Evolutionary conservation across 148 eudicot genomes (phyloP).

Genomic region (Vaccinium macrocarpon): DNA sequence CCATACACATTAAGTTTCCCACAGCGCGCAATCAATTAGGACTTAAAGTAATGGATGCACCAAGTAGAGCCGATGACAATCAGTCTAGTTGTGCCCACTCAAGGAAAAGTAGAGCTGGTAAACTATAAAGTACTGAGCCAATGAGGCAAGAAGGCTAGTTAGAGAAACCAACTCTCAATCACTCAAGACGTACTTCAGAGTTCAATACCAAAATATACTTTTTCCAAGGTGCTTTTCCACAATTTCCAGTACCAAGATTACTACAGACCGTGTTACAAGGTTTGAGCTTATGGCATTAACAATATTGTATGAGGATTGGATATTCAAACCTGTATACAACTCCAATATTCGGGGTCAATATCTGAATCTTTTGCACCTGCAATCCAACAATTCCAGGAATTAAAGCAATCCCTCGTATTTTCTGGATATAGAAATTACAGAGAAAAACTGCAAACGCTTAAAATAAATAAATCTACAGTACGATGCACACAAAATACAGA

Average conservation of each 20-base stretch:
- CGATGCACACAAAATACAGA: too few species aligned
- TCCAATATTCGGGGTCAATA: slow-evolving; percentile 94
- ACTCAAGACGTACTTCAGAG: neutral
- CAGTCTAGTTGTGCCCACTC: neutral
- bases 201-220: slow-evolving; percentile 5
- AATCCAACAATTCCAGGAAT: slow-evolving; percentile 18
- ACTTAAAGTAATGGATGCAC: neutral
- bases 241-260: neutral
- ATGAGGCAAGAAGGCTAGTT: neutral
- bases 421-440: neutral
- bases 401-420: neutral
- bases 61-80: neutral
- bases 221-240: neutral
- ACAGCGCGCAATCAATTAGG: neutral
- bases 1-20: neutral
- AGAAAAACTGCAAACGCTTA: slow-evolving; percentile 8
- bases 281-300: neutral
- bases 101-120: neutral
- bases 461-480: neutral
- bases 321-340: slow-evolving; percentile 82
- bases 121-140: neutral
- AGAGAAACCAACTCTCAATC: slow-evolving; percentile 1
- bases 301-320: neutral
- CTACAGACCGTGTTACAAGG: neutral
- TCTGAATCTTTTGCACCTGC: slow-evolving; percentile 95